Conservation (phyloP, 1,139 yeast genomes). For the Taiozyma sp. region DNA sequence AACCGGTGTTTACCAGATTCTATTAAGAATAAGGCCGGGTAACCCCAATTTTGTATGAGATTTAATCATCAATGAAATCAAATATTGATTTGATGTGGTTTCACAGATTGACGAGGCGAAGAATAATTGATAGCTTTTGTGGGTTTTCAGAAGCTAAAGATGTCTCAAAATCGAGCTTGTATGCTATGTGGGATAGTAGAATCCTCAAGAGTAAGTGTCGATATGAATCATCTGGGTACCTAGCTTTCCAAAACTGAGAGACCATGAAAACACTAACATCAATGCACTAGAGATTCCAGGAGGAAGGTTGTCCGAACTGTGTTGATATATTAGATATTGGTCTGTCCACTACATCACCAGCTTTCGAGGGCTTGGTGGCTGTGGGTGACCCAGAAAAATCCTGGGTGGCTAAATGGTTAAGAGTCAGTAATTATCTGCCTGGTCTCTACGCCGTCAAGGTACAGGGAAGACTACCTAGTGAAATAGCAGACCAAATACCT, state of each 20-base stretch:
- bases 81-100: not conserved
- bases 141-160: not conserved
- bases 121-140: not conserved
- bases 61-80: no score
- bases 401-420: constrained; percentile 97
- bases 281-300: constrained; percentile 51
- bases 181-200: constrained; percentile 95
- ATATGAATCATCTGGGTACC: not conserved
- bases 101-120: no score
- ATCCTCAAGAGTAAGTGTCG: constrained; percentile 46
- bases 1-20: not conserved
- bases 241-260: not conserved
- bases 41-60: not conserved
- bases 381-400: constrained; percentile 81
- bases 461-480: constrained; percentile 88
- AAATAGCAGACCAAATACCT: constrained; percentile 67
- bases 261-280: not conserved
- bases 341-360: constrained; percentile 86
- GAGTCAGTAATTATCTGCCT: constrained; percentile 84
- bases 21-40: not conserved
- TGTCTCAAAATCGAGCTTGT: constrained; percentile 75
- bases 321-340: constrained; percentile 82
- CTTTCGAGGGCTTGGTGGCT: constrained; percentile 94
- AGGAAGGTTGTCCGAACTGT: constrained; percentile 96
- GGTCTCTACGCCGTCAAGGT: constrained; percentile 95